Base-by-base conservation (phyloP, 116 monocot species). In the Iris pallida region DNA sequence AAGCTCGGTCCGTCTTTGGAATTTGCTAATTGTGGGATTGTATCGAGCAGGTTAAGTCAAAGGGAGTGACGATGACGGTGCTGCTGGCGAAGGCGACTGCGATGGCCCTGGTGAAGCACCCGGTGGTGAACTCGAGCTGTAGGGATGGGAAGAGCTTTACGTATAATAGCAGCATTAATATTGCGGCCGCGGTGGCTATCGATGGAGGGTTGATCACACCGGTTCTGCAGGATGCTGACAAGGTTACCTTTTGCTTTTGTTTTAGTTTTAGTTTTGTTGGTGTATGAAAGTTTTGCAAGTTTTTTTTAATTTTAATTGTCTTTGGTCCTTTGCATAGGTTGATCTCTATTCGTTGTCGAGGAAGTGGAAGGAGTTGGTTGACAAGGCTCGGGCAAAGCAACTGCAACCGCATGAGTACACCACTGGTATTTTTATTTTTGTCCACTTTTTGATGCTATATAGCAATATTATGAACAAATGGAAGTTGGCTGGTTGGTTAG, bases 281-380 rank as follows among this genome's bases (percentile, higher is more conserved):
- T 70, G 43, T 5, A 52, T 54, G 4, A 18, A 13, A 47, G 30
- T 55, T 47, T 42, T 63, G 44, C 42, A 53, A 71, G 53, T 66
- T 70, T 17, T 6, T 59, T 7, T 9, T 49, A 7, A n/a, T 30
- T 30, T 30, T 30, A 30, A 30, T 42, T 69, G 16, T 43, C 40
- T 53, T n/a, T 76, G 47, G 30, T 30, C 30, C 2, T 30, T 30
- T 30, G 30, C 30, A 3, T 74, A 92, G 97, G 69, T 97, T 74
- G 98, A 98, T 55, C 84, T 98, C 59, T 98, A 93, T 72, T 76
- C 93, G 13, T 74, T 98, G 70, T 93, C 93, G 42, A 90, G 98
- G 73, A 90, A 93, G 75, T 99, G 93, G 93, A 99, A 99, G 76
- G 93, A 93, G 59, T 76, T 99, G 74, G 93, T 99, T 60, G 90